Evolutionary conservation across 306 rosid species (phyloP).

Genomic region (Geum urbanum): DNA sequence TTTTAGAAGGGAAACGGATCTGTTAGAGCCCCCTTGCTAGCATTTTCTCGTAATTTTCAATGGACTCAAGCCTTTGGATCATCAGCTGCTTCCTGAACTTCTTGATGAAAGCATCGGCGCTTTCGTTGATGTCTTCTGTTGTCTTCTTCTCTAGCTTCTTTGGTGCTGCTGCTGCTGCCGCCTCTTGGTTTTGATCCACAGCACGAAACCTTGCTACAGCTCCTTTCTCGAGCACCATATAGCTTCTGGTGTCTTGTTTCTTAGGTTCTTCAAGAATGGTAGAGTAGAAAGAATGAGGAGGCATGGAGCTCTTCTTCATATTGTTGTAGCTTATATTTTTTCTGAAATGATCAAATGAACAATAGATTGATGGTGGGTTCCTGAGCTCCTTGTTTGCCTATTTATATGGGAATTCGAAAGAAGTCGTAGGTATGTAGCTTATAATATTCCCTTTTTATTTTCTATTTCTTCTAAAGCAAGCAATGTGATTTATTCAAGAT

Average conservation of each 20-base stretch:
- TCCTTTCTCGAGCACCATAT: constrained; percentile 22
- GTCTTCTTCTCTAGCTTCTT: constrained; percentile 54
- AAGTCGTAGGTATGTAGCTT: background rate
- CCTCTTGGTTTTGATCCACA: constrained; percentile 24
- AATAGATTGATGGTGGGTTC: constrained; percentile 7
- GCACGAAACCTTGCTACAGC: constrained; percentile 9
- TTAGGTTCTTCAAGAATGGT: background rate
- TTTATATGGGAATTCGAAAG: constrained; percentile 30
- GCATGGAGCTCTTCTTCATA: constrained; percentile 32
- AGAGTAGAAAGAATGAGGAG: constrained; percentile 8
- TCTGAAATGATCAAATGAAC: background rate
- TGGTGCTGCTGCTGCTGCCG: background rate
- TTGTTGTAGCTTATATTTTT: constrained; percentile 1
- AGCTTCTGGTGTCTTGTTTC: constrained; percentile 15
- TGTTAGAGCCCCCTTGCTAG: constrained; percentile 55
- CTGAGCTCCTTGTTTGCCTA: constrained; percentile 20
- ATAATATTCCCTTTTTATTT: background rate
- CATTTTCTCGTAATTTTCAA: constrained; percentile 77
- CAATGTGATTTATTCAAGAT: no score
- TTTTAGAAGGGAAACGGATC: background rate
- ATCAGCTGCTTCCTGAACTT: constrained; percentile 70
- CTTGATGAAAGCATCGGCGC: constrained; percentile 89
- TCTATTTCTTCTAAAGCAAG: no score
- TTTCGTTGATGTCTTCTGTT: constrained; percentile 58
- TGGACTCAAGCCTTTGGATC: constrained; percentile 83